A percentile compares a stretch with the other conserved stretches of the same genome.
phyloP scores from a whole-genome alignment of 2,329 filamentous ascomycete genomes.

The Botrytis deweyae region DNA sequence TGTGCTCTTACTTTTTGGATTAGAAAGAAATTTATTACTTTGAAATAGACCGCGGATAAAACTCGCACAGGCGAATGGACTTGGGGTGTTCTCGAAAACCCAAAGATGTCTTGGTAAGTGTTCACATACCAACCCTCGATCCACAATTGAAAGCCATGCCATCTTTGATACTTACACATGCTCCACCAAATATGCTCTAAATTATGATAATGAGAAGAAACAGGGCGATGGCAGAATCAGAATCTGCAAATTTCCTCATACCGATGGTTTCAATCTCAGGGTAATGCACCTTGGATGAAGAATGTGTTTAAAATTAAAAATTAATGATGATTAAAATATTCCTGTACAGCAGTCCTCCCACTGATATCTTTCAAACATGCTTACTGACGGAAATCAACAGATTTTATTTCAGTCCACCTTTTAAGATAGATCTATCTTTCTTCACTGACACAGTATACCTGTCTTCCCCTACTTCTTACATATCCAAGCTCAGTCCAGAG shows the following conservation, averaged over 20 bases:
- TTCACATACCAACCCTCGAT: not conserved
- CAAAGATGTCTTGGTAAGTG: not conserved
- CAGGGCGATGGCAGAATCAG: not conserved
- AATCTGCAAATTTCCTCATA: not conserved
- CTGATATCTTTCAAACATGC: not conserved
- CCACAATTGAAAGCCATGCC: not conserved
- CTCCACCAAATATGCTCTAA: not conserved
- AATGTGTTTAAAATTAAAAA: not conserved
- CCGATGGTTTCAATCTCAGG: not conserved
- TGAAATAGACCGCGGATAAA: not conserved
- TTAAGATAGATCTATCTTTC: not conserved
- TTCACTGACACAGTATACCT: not conserved
- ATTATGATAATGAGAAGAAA: not conserved
- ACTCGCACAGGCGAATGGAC: not conserved
- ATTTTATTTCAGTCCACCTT: not conserved
- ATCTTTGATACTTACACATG: not conserved
- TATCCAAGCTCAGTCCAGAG: not conserved
- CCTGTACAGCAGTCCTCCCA: not conserved
- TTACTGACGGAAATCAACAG: not conserved
- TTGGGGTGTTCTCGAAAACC: not conserved
- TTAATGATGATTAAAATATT: not conserved
- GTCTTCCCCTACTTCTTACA: not conserved
- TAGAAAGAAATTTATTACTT: constrained; percentile 10
- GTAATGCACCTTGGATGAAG: not conserved
- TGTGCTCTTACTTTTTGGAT: not conserved